These are phyloP conservation scores for Rhizopogon roseolus DNA, from an alignment of 768 basidiomycete species.

Conservation along the genomic window DNA sequence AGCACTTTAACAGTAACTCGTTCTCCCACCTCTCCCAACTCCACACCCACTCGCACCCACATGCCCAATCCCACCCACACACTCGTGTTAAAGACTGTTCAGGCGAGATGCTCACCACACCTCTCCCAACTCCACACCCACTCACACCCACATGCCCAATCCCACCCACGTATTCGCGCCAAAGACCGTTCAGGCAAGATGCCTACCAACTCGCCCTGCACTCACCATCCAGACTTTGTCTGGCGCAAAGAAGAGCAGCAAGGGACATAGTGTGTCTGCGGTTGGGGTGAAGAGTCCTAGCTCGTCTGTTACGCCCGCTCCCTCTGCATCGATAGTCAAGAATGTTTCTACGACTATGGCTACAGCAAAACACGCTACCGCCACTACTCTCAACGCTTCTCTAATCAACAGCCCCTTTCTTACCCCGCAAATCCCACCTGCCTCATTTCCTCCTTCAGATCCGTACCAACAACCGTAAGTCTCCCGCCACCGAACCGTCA, in stretches of 20 bases:
- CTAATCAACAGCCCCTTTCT: too few relatives aligned
- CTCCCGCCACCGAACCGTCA: too few relatives aligned
- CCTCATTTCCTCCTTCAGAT: too few relatives aligned
- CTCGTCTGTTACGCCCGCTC: not conserved
- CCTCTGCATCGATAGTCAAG: not conserved
- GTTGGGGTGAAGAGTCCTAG: not conserved
- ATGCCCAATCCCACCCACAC: constrained; percentile 52
- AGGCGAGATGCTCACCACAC: too few relatives aligned
- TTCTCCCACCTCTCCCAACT: constrained; percentile 33
- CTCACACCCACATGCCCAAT: constrained; percentile 46
- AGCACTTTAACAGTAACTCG: constrained; percentile 40
- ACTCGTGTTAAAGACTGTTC: constrained; percentile 29
- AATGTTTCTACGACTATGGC: not conserved
- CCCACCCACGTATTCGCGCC: constrained; percentile 48
- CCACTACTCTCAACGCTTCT: constrained; percentile 51
- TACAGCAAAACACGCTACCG: constrained; percentile 38
- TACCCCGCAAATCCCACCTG: too few relatives aligned
- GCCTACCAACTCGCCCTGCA: constrained; percentile 44
- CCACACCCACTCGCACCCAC: constrained; percentile 29
- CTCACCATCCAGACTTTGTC: constrained; percentile 57
- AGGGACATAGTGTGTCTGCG: not conserved
- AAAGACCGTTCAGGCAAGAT: constrained; percentile 13
- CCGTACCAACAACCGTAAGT: too few relatives aligned
- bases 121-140: constrained; percentile 27
- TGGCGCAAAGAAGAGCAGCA: not conserved